These are phyloP conservation scores for Haplosporangium gracile DNA, from an alignment of 192 early-diverging fungal species.

Conservation along the genomic window DNA sequence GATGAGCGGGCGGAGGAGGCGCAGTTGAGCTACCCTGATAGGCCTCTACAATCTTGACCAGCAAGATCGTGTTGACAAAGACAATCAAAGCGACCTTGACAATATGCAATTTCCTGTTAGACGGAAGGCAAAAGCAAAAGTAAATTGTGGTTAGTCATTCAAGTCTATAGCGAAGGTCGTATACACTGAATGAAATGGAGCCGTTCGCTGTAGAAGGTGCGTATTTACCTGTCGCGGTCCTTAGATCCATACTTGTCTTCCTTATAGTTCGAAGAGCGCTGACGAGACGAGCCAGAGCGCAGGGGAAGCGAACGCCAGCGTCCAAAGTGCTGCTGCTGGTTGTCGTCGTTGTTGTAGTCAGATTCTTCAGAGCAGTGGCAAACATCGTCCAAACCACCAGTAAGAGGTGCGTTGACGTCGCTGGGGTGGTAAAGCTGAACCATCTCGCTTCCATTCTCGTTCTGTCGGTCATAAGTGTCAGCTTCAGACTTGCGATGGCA, in stretches of 20 bases:
- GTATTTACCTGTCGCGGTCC: slow-evolving; percentile 23
- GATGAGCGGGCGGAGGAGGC: background rate
- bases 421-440: slow-evolving; percentile 14
- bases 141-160: background rate
- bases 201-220: background rate
- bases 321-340: slow-evolving; percentile 16
- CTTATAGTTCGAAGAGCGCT: background rate
- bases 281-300: background rate
- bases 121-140: background rate
- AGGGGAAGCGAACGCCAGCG: slow-evolving; percentile 27
- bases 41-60: slow-evolving; percentile 27
- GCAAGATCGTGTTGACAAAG: slow-evolving; percentile 33
- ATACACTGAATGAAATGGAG: background rate
- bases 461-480: background rate
- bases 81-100: slow-evolving; percentile 37
- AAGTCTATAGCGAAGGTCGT: no score
- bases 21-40: background rate
- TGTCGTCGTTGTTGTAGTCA: slow-evolving; percentile 1
- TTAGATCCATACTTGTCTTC: slow-evolving; percentile 9
- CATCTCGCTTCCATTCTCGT: slow-evolving; percentile 23
- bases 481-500: background rate
- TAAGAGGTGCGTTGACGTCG: background rate
- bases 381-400: background rate
- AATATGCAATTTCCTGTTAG: slow-evolving; percentile 25
- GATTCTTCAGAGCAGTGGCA: background rate